Conservation (phyloP, 2,329 filamentous ascomycete species). For the Aspergillus piperis region DNA sequence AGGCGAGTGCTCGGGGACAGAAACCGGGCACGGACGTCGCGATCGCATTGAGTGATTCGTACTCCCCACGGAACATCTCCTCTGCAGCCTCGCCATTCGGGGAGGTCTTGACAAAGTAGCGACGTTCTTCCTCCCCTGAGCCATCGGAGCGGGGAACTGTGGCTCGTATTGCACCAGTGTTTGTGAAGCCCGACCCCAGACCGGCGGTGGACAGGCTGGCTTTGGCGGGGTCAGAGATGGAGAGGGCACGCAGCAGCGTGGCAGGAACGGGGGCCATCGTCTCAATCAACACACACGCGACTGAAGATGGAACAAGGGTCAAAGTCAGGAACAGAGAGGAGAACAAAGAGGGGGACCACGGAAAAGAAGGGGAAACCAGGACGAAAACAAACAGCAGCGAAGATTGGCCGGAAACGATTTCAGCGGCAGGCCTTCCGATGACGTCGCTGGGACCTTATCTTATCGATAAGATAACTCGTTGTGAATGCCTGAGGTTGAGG, state of each 20-base stretch:
- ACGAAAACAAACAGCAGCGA: background rate
- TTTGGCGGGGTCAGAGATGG: conserved; percentile 37
- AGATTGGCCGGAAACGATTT: background rate
- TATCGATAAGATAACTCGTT: background rate
- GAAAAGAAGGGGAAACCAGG: background rate
- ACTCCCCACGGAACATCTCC: conserved; percentile 65
- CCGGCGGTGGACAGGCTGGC: conserved; percentile 39
- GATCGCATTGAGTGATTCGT: conserved; percentile 81
- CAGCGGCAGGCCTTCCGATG: conserved; percentile 1
- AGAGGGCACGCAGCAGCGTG: conserved; percentile 42
- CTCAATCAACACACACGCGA: background rate
- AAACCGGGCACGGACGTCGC: conserved; percentile 69
- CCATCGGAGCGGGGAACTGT: conserved; percentile 25
- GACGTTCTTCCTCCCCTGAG: conserved; percentile 28
- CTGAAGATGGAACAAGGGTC: background rate
- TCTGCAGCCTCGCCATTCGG: conserved; percentile 33
- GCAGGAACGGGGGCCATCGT: conserved; percentile 34
- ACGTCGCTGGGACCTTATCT: conserved; percentile 2
- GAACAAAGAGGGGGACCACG: background rate
- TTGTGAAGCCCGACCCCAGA: conserved; percentile 48
- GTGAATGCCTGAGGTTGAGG: no score
- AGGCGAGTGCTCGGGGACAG: conserved; percentile 73
- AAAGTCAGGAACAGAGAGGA: background rate
- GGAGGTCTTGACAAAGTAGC: conserved; percentile 46
- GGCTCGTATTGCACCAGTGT: conserved; percentile 44